Percentiles rank a stretch among this genome's conserved stretches.
phyloP scores from a whole-genome alignment of 2,329 filamentous ascomycete species.

The Kalmusia sp. region DNA sequence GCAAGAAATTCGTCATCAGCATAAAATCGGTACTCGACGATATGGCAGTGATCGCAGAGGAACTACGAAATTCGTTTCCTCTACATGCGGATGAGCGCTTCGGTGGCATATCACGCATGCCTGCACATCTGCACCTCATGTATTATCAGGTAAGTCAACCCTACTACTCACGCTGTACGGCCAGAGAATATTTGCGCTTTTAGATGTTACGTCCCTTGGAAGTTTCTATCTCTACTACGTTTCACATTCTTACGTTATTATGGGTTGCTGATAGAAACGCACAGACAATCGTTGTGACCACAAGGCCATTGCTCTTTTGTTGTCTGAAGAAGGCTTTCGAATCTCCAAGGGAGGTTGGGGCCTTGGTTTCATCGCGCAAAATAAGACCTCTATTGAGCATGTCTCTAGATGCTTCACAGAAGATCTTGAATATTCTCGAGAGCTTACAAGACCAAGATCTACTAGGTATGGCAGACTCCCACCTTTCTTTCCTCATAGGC shows the following conservation, averaged over 20 bases:
- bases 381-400: conserved; percentile 50
- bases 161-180: no score
- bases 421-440: conserved; percentile 53
- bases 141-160: conserved; percentile 48
- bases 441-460: conserved; percentile 55
- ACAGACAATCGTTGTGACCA: conserved; percentile 52
- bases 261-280: background rate
- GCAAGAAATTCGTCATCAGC: conserved; percentile 43
- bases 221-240: no score
- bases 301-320: conserved; percentile 52
- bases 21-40: conserved; percentile 51
- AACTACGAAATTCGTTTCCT: conserved; percentile 48
- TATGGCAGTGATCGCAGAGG: conserved; percentile 50
- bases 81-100: conserved; percentile 45
- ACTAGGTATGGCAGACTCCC: conserved; percentile 46
- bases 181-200: no score
- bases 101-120: conserved; percentile 51
- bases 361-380: conserved; percentile 45
- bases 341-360: conserved; percentile 34
- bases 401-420: conserved; percentile 53
- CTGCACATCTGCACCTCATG: conserved; percentile 46
- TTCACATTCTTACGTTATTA: no score
- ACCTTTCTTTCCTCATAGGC: background rate
- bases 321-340: conserved; percentile 49
- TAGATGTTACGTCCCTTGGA: no score